phyloP scores from a whole-genome alignment of 495 filamentous ascomycete species.

The Trichocladium antarcticum region DNA sequence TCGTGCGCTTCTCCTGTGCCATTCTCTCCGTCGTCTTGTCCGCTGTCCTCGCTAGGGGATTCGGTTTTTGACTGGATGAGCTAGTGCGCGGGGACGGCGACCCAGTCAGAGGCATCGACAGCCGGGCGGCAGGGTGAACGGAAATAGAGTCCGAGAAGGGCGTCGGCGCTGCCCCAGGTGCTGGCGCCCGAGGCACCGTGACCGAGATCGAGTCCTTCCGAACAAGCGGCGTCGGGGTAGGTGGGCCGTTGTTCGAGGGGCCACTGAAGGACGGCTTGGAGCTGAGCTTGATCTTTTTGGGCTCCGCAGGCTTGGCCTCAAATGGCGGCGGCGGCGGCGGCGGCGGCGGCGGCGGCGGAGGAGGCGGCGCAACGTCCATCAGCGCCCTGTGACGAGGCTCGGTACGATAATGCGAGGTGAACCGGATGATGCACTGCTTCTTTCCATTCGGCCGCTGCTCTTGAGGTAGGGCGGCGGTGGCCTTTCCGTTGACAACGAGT shows the following conservation, averaged over 20 bases:
- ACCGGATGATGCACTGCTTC: constrained; percentile 25
- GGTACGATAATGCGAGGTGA: constrained; percentile 26
- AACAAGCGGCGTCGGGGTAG: constrained; percentile 6
- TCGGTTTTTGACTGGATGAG: constrained; percentile 1
- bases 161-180: background rate
- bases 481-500: background rate
- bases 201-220: constrained; percentile 25
- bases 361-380: constrained; percentile 4
- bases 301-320: constrained; percentile 23
- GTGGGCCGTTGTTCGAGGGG: constrained; percentile 8
- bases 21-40: background rate
- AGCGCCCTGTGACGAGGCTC: constrained; percentile 20
- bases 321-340: constrained; percentile 12
- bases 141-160: constrained; percentile 20
- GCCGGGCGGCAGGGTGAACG: constrained; percentile 13
- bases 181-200: constrained; percentile 9
- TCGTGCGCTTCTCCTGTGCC: constrained; percentile 16
- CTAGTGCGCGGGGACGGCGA: constrained; percentile 1
- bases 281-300: constrained; percentile 26
- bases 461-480: no score
- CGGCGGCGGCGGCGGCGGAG: constrained; percentile 10
- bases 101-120: constrained; percentile 9
- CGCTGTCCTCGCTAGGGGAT: background rate
- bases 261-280: constrained; percentile 21
- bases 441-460: constrained; percentile 1